phyloP scores from a whole-genome alignment of 140 eudicot genomes.

The Cichorium intybus region DNA sequence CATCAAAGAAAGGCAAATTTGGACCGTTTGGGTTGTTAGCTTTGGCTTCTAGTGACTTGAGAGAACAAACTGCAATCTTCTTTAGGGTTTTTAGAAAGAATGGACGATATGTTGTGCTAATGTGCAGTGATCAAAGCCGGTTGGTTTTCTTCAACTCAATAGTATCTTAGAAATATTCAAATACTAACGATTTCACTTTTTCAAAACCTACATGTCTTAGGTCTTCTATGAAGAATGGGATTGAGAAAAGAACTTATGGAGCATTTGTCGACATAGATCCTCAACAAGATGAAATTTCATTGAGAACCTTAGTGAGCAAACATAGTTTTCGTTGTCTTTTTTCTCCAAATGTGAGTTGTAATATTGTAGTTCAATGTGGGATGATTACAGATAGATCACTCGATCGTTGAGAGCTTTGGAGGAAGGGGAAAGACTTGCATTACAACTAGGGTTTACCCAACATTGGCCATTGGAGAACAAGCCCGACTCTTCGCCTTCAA shows the following conservation, averaged over 20 bases:
- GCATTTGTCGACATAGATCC: conserved; percentile 49
- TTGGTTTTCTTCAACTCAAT: conserved; percentile 11
- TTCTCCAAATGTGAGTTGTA: not conserved
- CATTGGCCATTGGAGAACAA: conserved; percentile 41
- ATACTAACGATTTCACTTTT: not conserved
- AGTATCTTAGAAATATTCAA: not conserved
- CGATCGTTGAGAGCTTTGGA: conserved; percentile 70
- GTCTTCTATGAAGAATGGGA: conserved; percentile 35
- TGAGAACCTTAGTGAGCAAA: conserved; percentile 58
- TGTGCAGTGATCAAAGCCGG: conserved; percentile 91
- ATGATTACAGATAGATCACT: conserved; percentile 66
- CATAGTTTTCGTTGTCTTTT: not conserved
- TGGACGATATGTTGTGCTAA: conserved; percentile 45
- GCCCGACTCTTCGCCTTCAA: conserved; percentile 50
- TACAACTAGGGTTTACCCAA: conserved; percentile 59
- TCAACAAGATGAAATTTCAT: conserved; percentile 44
- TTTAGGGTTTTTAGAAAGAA: conserved; percentile 50
- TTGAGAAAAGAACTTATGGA: conserved; percentile 36
- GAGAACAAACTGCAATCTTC: conserved; percentile 69
- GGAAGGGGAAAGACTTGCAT: conserved; percentile 60
- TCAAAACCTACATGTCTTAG: conserved; percentile 18
- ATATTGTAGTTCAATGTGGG: not conserved
- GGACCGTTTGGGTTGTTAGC: conserved; percentile 83
- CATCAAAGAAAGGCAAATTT: conserved; percentile 36
- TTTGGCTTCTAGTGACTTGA: conserved; percentile 54